Percentiles rank a stretch among this genome's conserved stretches.
Evolutionary conservation across 106 monocot genomes (phyloP).

Genomic region (Dactylorhiza incarnata): DNA sequence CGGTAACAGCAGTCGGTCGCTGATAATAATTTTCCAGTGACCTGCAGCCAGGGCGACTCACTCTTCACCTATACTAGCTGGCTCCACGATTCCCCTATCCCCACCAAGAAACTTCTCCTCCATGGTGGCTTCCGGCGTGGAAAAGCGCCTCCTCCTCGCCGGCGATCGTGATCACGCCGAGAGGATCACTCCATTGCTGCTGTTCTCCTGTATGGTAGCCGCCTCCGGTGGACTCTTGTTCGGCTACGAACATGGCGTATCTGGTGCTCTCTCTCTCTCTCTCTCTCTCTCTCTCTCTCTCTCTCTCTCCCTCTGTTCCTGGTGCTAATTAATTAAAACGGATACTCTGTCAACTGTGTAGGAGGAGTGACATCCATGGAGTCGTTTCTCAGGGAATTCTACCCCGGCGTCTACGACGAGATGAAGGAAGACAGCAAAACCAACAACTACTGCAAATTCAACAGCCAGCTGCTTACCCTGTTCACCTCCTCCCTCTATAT

Average conservation of each 20-base stretch:
- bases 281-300: conserved; percentile 17
- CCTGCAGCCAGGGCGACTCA: too few relatives aligned
- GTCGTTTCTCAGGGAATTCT: conserved; percentile 8
- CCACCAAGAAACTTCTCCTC: too few relatives aligned
- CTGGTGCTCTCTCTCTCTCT: not conserved
- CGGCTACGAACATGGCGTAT: conserved; percentile 7
- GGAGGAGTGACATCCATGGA: conserved; percentile 13
- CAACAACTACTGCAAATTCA: conserved; percentile 11
- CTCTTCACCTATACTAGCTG: too few relatives aligned
- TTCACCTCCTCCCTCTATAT: conserved; percentile 32
- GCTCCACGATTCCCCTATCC: too few relatives aligned
- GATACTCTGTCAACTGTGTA: not conserved
- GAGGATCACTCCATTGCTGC: not conserved
- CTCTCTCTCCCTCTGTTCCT: conserved; percentile 77
- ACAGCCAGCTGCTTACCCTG: conserved; percentile 6
- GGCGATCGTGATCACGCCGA: not conserved
- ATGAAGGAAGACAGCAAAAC: not conserved
- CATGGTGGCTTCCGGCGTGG: not conserved
- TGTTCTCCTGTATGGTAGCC: conserved; percentile 6
- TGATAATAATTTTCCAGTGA: too few relatives aligned
- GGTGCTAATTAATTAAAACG: too few relatives aligned
- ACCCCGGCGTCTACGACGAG: not conserved
- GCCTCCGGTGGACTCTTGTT: conserved; percentile 8
- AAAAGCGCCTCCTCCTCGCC: not conserved
- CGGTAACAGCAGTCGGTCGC: too few relatives aligned